Conservation (phyloP, 768 basidiomycete genomes). For the Agaricus blazei region DNA sequence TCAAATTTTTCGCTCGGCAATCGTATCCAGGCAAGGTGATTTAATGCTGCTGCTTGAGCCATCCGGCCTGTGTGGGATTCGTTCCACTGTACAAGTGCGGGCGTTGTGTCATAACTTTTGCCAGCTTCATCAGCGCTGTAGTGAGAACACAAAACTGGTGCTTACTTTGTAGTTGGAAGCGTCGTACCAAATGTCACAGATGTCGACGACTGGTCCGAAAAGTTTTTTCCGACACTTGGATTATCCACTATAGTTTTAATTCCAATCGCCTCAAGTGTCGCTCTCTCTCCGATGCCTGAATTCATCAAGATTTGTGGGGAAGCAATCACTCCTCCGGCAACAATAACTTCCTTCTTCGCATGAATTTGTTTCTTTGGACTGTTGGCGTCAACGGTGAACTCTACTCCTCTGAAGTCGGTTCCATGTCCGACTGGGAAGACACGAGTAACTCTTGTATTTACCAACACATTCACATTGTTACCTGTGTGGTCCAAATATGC, state of each 20-base stretch:
- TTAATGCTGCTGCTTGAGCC: background rate
- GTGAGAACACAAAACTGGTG: too few relatives aligned
- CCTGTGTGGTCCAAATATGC: conserved; percentile 7
- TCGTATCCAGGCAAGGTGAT: conserved; percentile 9
- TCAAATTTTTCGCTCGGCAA: conserved; percentile 3
- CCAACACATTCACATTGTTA: conserved; percentile 7
- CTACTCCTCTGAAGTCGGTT: conserved; percentile 11
- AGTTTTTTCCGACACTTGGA: conserved; percentile 17
- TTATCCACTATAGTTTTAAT: conserved; percentile 14
- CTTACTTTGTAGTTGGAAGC: conserved; percentile 2
- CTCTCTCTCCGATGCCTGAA: conserved; percentile 20
- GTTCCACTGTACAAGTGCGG: conserved; percentile 11
- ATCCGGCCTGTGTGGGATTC: conserved; percentile 9
- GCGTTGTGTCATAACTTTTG: background rate
- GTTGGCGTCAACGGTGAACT: background rate
- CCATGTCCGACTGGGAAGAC: conserved; percentile 4
- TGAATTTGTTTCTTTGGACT: conserved; percentile 10
- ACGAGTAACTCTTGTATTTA: conserved; percentile 11
- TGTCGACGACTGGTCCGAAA: conserved; percentile 15
- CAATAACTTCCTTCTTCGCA: conserved; percentile 25
- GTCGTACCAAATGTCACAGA: conserved; percentile 1
- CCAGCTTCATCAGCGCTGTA: background rate
- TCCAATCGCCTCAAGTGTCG: conserved; percentile 11
- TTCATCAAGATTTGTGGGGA: conserved; percentile 20
- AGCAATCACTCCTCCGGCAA: conserved; percentile 26